phyloP scores from a whole-genome alignment of 1,284 basidiomycete genomes.

The Fomitopsis pinicola region DNA sequence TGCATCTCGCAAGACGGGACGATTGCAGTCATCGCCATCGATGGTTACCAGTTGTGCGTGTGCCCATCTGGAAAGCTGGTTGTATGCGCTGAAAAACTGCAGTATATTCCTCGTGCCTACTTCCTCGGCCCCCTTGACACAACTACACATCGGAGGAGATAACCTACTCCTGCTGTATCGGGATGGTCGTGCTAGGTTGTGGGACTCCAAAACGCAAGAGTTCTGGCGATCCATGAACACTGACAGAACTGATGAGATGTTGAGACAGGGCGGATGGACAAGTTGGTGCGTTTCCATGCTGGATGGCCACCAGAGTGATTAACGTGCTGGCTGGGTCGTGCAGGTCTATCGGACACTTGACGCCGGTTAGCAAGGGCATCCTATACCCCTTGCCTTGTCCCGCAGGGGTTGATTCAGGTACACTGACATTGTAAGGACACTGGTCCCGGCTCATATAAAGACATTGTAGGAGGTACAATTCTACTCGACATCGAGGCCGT shows the following conservation, averaged over 20 bases:
- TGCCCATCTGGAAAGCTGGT: not conserved
- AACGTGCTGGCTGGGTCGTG: not conserved
- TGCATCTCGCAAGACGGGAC: slow-evolving; percentile 81
- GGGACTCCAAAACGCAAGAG: slow-evolving; percentile 85
- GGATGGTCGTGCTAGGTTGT: slow-evolving; percentile 77
- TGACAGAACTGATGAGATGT: slow-evolving; percentile 74
- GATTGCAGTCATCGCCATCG: slow-evolving; percentile 74
- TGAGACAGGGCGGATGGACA: slow-evolving; percentile 68
- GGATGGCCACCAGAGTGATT: not conserved
- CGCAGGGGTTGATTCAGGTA: slow-evolving; percentile 7
- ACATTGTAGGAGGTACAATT: slow-evolving; percentile 23
- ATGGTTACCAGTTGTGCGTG: slow-evolving; percentile 72
- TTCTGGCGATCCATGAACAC: slow-evolving; percentile 80
- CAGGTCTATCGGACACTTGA: slow-evolving; percentile 6
- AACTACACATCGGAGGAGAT: slow-evolving; percentile 65
- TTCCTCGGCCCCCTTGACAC: slow-evolving; percentile 48
- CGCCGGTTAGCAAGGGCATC: not conserved
- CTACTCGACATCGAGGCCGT: slow-evolving; percentile 26
- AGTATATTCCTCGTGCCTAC: slow-evolving; percentile 75
- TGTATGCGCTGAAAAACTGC: not conserved
- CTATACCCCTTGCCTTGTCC: not conserved
- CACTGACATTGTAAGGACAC: not conserved
- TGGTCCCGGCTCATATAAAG: too few species aligned
- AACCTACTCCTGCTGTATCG: slow-evolving; percentile 78
- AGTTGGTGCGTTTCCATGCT: slow-evolving; percentile 46